Evolutionary conservation across 371 early-diverging fungal genomes (phyloP).

Genomic region (Encephalitozoon cuniculi): DNA sequence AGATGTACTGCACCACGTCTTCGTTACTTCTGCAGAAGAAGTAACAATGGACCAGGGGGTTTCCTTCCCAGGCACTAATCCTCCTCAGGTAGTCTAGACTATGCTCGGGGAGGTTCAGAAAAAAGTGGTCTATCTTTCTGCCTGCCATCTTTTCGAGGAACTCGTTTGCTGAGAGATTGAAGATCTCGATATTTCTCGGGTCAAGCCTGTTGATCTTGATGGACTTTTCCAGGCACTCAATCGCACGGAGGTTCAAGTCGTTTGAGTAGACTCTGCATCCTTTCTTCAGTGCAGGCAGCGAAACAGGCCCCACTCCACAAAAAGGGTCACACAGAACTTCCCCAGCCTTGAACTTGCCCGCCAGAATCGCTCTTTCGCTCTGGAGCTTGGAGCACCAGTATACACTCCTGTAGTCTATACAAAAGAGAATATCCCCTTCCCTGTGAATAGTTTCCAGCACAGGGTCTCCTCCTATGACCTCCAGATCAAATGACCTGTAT

Average conservation of each 20-base stretch:
- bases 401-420: conserved; percentile 56
- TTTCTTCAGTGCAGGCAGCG: conserved; percentile 48
- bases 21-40: conserved; percentile 52
- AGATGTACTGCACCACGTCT: conserved; percentile 15
- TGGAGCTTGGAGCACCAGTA: conserved; percentile 62
- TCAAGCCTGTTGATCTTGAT: conserved; percentile 51
- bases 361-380: conserved; percentile 48
- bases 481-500: conserved; percentile 56
- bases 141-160: conserved; percentile 43
- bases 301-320: conserved; percentile 62
- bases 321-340: conserved; percentile 58
- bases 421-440: conserved; percentile 56
- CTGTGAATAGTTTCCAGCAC: conserved; percentile 45
- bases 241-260: conserved; percentile 60
- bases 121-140: conserved; percentile 52
- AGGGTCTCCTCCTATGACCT: conserved; percentile 53
- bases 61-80: conserved; percentile 5
- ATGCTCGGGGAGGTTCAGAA: conserved; percentile 60
- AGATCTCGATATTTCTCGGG: conserved; percentile 8
- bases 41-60: conserved; percentile 48
- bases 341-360: conserved; percentile 19
- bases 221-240: conserved; percentile 51
- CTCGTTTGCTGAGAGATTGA: conserved; percentile 52
- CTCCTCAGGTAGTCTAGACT: conserved; percentile 52
- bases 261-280: conserved; percentile 54